phyloP scores from a whole-genome alignment of 2,329 filamentous ascomycete genomes.

The Harringtonia lauricola region DNA sequence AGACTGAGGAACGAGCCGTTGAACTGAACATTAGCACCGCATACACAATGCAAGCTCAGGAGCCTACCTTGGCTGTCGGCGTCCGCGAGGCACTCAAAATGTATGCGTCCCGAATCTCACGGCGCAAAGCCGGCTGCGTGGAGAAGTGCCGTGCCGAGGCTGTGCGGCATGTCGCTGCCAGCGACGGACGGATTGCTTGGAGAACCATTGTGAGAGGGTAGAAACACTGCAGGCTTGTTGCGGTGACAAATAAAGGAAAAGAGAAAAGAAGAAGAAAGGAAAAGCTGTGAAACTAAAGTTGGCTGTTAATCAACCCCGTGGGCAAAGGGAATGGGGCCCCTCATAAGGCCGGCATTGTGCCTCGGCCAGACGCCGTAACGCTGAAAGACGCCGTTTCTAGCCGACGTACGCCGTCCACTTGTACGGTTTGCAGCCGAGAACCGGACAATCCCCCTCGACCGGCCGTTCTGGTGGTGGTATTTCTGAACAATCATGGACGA shows the following conservation, averaged over 20 bases:
- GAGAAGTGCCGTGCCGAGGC: slow-evolving; percentile 33
- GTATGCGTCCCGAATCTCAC: slow-evolving; percentile 79
- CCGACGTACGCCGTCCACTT: too few relatives aligned
- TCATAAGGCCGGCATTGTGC: too few relatives aligned
- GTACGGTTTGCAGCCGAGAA: too few relatives aligned
- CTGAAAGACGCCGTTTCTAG: too few relatives aligned
- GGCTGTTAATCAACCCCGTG: not conserved
- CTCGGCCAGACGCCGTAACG: too few relatives aligned
- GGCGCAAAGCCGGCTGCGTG: slow-evolving; percentile 14
- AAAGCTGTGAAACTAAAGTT: not conserved
- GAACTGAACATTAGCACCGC: too few relatives aligned
- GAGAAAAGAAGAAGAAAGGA: not conserved
- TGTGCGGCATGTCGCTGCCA: slow-evolving; percentile 18
- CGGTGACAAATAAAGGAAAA: not conserved
- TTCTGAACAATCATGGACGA: too few relatives aligned
- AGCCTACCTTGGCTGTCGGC: slow-evolving; percentile 69
- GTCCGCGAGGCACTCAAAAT: slow-evolving; percentile 86
- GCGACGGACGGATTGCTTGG: slow-evolving; percentile 5
- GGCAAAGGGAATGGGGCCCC: too few relatives aligned
- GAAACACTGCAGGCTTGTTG: not conserved
- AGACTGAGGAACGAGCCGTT: slow-evolving; percentile 83
- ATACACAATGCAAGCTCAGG: too few relatives aligned
- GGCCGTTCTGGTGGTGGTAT: too few relatives aligned
- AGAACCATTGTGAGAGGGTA: slow-evolving; percentile 6
- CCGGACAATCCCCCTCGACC: too few relatives aligned